Conservation (phyloP, 352 stramenopile genomes). For the Elongisporangium undulatum region DNA sequence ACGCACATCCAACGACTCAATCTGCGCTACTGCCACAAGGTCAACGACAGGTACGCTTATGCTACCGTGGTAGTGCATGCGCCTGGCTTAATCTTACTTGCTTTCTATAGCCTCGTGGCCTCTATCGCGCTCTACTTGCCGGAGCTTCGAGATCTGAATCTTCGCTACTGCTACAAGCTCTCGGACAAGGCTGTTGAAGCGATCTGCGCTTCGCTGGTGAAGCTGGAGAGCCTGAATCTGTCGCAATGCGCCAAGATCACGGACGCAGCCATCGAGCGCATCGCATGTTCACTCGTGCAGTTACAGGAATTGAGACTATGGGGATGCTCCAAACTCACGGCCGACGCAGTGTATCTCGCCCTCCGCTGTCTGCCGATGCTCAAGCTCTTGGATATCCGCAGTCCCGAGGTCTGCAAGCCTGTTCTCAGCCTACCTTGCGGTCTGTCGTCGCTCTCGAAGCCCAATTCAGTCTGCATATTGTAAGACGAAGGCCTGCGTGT, state of each 20-base stretch:
- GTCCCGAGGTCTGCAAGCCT: constrained; percentile 27
- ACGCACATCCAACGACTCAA: constrained; percentile 49
- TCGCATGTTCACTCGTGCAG: constrained; percentile 46
- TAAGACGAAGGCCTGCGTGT: background rate
- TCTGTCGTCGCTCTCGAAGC: background rate
- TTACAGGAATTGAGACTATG: constrained; percentile 77
- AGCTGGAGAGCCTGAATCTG: constrained; percentile 62
- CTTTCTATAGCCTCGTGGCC: constrained; percentile 28
- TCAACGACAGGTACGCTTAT: constrained; percentile 45
- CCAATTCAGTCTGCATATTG: background rate
- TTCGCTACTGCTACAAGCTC: constrained; percentile 88
- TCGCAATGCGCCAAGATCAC: constrained; percentile 81
- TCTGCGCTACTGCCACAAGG: constrained; percentile 81
- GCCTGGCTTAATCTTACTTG: background rate
- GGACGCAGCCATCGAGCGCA: constrained; percentile 61
- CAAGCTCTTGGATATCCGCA: constrained; percentile 70
- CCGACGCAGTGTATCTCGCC: constrained; percentile 55
- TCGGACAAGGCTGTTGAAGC: constrained; percentile 55
- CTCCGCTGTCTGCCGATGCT: constrained; percentile 55
- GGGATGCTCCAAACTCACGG: constrained; percentile 79
- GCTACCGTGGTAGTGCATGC: background rate
- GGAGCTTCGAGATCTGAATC: constrained; percentile 60
- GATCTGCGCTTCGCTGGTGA: constrained; percentile 41
- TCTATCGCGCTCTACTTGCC: constrained; percentile 40
- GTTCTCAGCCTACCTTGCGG: background rate